phyloP scores from a whole-genome alignment of 192 early-diverging fungal species.

The Ambispora gerdemannii region DNA sequence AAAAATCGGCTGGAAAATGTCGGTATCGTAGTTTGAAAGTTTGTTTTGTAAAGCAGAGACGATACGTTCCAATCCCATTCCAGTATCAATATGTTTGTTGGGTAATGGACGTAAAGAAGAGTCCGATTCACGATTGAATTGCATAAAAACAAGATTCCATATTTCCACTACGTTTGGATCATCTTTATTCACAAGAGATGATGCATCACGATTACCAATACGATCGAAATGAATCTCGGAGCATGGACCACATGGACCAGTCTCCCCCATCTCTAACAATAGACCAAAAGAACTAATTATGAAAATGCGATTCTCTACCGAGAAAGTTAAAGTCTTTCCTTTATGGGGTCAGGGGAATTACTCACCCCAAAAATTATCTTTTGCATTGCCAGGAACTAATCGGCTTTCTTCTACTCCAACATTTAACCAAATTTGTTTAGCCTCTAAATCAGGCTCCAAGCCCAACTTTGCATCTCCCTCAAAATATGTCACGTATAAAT shows the following conservation, averaged over 20 bases:
- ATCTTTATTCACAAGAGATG: slow-evolving; percentile 90
- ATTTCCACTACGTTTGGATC: slow-evolving; percentile 98
- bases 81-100: slow-evolving; percentile 97
- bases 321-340: slow-evolving; percentile 12
- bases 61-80: slow-evolving; percentile 94
- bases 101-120: slow-evolving; percentile 83
- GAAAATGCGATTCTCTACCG: not conserved
- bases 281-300: slow-evolving; percentile 12
- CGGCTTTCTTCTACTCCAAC: slow-evolving; percentile 79
- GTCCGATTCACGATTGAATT: slow-evolving; percentile 96
- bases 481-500: slow-evolving; percentile 97
- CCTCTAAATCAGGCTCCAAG: slow-evolving; percentile 81
- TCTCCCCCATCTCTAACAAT: slow-evolving; percentile 87
- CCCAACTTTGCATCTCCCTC: slow-evolving; percentile 81
- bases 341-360: not conserved
- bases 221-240: slow-evolving; percentile 98
- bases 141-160: slow-evolving; percentile 99
- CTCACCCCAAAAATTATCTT: slow-evolving; percentile 98
- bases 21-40: slow-evolving; percentile 97
- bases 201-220: slow-evolving; percentile 88
- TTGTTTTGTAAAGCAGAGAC: slow-evolving; percentile 93
- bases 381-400: slow-evolving; percentile 81
- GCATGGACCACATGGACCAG: slow-evolving; percentile 96
- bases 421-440: slow-evolving; percentile 88
- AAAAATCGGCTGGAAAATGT: slow-evolving; percentile 85